Evolutionary conservation across 768 basidiomycete species (phyloP).

Genomic region (Pisolithus albus): DNA sequence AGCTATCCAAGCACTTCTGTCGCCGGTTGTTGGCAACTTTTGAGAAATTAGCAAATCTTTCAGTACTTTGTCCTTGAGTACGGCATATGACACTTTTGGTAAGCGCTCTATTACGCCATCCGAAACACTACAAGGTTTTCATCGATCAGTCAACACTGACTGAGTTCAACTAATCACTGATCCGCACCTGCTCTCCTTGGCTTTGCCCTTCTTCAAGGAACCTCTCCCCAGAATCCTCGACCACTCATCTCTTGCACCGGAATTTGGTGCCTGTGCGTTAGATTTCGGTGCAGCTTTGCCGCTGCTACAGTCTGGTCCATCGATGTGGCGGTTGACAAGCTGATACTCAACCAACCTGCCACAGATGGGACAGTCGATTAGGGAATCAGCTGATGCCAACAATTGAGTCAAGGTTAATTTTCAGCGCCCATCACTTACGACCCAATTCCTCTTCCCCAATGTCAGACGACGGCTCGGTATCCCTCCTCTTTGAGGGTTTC

Average conservation of each 20-base stretch:
- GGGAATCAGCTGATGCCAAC: conserved; percentile 21
- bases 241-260: conserved; percentile 34
- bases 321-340: conserved; percentile 60
- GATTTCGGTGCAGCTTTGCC: conserved; percentile 9
- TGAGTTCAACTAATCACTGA: background rate
- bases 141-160: conserved; percentile 9
- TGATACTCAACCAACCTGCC: conserved; percentile 36
- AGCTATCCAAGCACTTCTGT: conserved; percentile 42
- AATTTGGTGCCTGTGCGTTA: conserved; percentile 18
- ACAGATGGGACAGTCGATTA: conserved; percentile 63
- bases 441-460: conserved; percentile 24
- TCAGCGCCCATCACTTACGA: conserved; percentile 11
- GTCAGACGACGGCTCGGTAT: conserved; percentile 25
- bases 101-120: conserved; percentile 39
- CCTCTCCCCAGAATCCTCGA: conserved; percentile 31
- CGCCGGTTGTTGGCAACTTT: conserved; percentile 45
- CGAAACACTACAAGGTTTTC: conserved; percentile 12
- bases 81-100: conserved; percentile 60
- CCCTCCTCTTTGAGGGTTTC: conserved; percentile 10
- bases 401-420: background rate
- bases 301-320: conserved; percentile 42
- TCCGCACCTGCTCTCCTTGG: conserved; percentile 27
- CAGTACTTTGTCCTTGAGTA: conserved; percentile 54
- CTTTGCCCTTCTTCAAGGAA: conserved; percentile 35
- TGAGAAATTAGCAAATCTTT: conserved; percentile 50